Evolutionary conservation across 1,139 yeast genomes (phyloP).

Genomic region (Hyphopichia burtonii): DNA sequence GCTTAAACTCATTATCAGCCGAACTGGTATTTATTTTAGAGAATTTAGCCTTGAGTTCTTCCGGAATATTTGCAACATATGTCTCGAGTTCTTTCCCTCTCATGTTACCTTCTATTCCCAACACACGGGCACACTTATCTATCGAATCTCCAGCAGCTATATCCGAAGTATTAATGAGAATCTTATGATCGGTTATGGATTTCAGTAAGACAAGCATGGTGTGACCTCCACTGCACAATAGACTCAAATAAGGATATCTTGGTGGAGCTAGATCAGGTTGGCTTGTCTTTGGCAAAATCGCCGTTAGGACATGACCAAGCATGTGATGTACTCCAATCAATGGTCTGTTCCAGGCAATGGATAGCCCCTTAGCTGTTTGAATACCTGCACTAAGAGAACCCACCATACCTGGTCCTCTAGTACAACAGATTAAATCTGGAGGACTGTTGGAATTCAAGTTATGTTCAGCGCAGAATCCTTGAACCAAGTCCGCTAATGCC

Average conservation of each 20-base stretch:
- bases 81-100: constrained; percentile 79
- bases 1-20: constrained; percentile 27
- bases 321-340: constrained; percentile 92
- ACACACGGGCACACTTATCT: constrained; percentile 86
- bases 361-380: constrained; percentile 81
- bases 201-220: constrained; percentile 78
- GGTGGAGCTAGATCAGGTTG: constrained; percentile 45
- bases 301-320: constrained; percentile 85
- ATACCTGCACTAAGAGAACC: constrained; percentile 84
- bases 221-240: constrained; percentile 93
- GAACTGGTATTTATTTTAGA: constrained; percentile 19
- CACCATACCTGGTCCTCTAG: constrained; percentile 97
- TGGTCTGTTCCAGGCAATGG: constrained; percentile 76
- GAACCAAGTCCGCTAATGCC: constrained; percentile 35
- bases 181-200: constrained; percentile 62
- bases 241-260: constrained; percentile 72
- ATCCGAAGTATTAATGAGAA: constrained; percentile 75
- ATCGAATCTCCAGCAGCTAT: constrained; percentile 93
- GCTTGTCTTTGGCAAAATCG: constrained; percentile 47
- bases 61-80: constrained; percentile 41
- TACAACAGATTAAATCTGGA: constrained; percentile 82
- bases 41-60: constrained; percentile 18
- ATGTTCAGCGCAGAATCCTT: constrained; percentile 26
- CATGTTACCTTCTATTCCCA: constrained; percentile 81
- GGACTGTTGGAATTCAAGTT: constrained; percentile 24